A percentile compares a stretch with the other conserved stretches of the same genome.
These are phyloP conservation scores for Arctostaphylos glauca DNA, from an alignment of 148 eudicot species.

Conservation along the genomic window DNA sequence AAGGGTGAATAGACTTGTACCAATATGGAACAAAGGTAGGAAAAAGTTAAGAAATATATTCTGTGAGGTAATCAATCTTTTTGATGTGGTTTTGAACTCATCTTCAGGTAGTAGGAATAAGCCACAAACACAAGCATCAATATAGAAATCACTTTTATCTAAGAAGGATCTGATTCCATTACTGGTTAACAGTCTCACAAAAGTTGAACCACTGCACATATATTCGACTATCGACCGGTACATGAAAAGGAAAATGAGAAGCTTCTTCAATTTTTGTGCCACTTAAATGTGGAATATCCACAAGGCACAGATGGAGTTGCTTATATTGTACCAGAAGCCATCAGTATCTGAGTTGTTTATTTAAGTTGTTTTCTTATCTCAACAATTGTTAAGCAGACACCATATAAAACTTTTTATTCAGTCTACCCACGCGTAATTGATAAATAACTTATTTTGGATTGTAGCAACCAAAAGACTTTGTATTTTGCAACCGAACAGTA, in stretches of 20 bases:
- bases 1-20: neutral
- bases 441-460: neutral
- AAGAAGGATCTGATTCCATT: constrained; percentile 64
- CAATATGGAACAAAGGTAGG: neutral
- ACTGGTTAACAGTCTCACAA: constrained; percentile 19
- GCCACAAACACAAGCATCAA: constrained; percentile 37
- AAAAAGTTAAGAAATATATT: neutral
- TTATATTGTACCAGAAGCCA: constrained; percentile 10
- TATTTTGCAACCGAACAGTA: neutral
- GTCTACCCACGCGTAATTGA: neutral
- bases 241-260: constrained; percentile 28
- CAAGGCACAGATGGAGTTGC: neutral
- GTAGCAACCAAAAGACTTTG: neutral
- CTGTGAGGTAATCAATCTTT: neutral
- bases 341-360: neutral
- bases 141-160: constrained; percentile 32
- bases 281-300: constrained; percentile 11
- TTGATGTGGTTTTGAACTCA: constrained; percentile 8
- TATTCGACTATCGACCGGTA: constrained; percentile 10
- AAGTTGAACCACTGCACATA: constrained; percentile 14
- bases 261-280: constrained; percentile 44
- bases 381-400: neutral
- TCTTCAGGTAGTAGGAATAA: constrained; percentile 15
- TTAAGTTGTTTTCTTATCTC: neutral
- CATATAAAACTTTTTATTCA: neutral